Evolutionary conservation across 2,329 filamentous ascomycete species (phyloP).

Genomic region (Metarhizium guizhouense): DNA sequence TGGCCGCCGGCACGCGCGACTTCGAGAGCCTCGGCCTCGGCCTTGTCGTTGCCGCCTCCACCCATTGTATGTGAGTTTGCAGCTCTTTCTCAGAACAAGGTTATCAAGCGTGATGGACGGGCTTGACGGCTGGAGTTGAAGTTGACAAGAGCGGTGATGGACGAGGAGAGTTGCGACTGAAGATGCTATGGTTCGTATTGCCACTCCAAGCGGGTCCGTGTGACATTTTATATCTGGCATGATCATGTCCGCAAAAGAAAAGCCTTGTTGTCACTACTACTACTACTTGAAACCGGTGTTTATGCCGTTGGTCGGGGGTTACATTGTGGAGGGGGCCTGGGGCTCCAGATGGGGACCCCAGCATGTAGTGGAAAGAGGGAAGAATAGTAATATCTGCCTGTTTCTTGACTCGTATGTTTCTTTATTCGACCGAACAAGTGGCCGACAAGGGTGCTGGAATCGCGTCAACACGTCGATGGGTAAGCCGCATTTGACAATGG

Average conservation of each 20-base stretch:
- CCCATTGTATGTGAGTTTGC: slow-evolving; percentile 6
- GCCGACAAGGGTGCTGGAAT: background rate
- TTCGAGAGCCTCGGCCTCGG: slow-evolving; percentile 25
- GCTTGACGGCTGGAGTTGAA: background rate
- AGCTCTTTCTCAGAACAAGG: background rate
- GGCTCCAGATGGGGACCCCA: slow-evolving; percentile 5
- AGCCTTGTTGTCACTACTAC: background rate
- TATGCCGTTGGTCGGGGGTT: background rate
- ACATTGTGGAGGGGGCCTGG: slow-evolving; percentile 5
- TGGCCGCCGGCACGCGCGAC: slow-evolving; percentile 22
- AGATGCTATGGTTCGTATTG: background rate
- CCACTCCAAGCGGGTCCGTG: background rate
- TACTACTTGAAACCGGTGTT: background rate
- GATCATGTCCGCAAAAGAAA: background rate
- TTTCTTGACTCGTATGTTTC: background rate
- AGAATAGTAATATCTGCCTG: background rate
- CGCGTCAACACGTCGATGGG: background rate
- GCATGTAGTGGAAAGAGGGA: background rate
- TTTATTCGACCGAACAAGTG: background rate
- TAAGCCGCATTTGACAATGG: background rate
- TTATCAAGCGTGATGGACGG: background rate
- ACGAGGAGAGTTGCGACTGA: background rate
- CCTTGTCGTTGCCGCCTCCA: slow-evolving; percentile 16
- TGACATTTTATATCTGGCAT: background rate
- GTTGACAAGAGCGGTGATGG: background rate